A percentile compares a stretch with the other conserved stretches of the same genome.
These are phyloP conservation scores for Hypoxylon cercidicola DNA, from an alignment of 495 filamentous ascomycete genomes.

Conservation along the genomic window DNA sequence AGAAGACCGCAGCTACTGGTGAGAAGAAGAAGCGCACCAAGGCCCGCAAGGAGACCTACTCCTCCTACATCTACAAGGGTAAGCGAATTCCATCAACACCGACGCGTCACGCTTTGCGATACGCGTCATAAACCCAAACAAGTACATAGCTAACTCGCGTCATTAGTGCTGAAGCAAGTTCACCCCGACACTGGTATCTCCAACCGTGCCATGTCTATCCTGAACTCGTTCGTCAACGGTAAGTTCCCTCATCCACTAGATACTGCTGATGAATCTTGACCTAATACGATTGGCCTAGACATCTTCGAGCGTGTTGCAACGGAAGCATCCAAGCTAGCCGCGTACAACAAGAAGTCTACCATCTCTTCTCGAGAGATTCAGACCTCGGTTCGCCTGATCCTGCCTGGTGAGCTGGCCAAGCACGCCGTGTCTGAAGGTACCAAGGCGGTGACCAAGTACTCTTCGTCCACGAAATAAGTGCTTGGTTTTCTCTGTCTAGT, in stretches of 20 bases:
- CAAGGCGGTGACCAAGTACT: conserved; percentile 99
- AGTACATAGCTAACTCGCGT: conserved; percentile 24
- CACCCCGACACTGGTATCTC: conserved; percentile 99
- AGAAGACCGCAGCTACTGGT: conserved; percentile 95
- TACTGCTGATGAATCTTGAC: conserved; percentile 1
- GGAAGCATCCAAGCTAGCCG: conserved; percentile 97
- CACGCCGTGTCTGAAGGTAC: conserved; percentile 99
- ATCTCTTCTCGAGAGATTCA: conserved; percentile 99
- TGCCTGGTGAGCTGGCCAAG: conserved; percentile 98
- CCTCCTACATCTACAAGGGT: conserved; percentile 99
- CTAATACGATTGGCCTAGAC: conserved; percentile 66
- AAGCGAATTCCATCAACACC: conserved; percentile 47
- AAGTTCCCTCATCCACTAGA: conserved; percentile 50
- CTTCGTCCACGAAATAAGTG: conserved; percentile 97
- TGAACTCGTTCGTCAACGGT: conserved; percentile 99
- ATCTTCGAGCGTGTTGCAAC: conserved; percentile 99
- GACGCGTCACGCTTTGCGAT: conserved; percentile 15
- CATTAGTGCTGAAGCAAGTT: conserved; percentile 96
- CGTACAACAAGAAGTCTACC: conserved; percentile 99
- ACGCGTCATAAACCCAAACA: conserved; percentile 12
- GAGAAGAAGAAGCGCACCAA: conserved; percentile 99
- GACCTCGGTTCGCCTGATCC: conserved; percentile 97
- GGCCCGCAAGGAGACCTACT: conserved; percentile 99
- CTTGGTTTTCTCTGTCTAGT: conserved; percentile 56
- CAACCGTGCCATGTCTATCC: conserved; percentile 99